These are phyloP conservation scores for Uncinocarpus reesii DNA, from an alignment of 2,329 filamentous ascomycete genomes.

Conservation along the genomic window DNA sequence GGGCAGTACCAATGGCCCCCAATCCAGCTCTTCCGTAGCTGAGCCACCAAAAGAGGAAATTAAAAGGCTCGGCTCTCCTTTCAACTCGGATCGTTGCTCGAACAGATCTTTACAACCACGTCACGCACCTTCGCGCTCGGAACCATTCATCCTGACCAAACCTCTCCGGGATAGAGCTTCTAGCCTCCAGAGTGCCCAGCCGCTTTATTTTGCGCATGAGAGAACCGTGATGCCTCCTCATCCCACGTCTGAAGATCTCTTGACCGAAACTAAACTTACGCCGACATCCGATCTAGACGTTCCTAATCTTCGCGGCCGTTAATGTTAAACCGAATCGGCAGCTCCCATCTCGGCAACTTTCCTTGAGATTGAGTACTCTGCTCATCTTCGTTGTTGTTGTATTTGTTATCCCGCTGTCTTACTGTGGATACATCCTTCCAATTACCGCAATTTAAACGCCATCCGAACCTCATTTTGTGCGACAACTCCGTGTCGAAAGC, in stretches of 20 bases:
- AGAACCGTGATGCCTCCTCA: neutral
- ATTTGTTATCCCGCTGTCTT: too few relatives aligned
- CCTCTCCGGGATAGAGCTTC: constrained; percentile 1
- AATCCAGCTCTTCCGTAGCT: constrained; percentile 13
- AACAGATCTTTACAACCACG: constrained; percentile 27
- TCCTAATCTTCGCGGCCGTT: neutral
- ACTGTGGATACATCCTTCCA: too few relatives aligned
- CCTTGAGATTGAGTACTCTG: neutral
- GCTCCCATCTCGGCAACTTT: neutral
- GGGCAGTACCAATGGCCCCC: constrained; percentile 21
- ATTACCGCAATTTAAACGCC: too few relatives aligned
- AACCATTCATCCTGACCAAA: constrained; percentile 30
- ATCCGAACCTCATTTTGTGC: too few relatives aligned
- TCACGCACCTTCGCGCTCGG: constrained; percentile 36
- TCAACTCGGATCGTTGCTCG: constrained; percentile 32
- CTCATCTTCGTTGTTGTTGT: neutral
- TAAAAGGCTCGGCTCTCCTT: constrained; percentile 41
- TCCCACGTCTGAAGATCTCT: neutral
- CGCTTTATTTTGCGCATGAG: neutral
- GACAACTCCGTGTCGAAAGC: neutral
- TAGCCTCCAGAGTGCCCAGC: neutral
- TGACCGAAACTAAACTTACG: neutral
- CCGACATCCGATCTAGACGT: neutral
- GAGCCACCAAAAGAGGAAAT: constrained; percentile 26
- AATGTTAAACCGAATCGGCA: neutral